These are phyloP conservation scores for Avena atlantica DNA, from an alignment of 176 grass and related monocot genomes.

Conservation along the genomic window DNA sequence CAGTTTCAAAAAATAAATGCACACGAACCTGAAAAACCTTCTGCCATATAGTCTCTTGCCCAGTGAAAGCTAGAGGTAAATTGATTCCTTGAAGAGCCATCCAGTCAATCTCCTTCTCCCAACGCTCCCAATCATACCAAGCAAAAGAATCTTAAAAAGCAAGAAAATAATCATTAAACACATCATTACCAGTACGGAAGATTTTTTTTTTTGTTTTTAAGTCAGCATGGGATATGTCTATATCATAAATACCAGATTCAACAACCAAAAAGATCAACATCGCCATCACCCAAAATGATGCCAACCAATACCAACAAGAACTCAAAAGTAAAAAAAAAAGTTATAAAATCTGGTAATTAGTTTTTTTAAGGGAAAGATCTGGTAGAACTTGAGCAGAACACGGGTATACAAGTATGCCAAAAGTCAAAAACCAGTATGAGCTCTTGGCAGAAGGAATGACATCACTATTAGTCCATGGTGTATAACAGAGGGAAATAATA, in stretches of 20 bases:
- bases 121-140: constrained; percentile 81
- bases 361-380: background rate
- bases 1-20: background rate
- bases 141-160: constrained; percentile 72
- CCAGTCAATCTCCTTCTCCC: constrained; percentile 92
- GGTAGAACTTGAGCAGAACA: constrained; percentile 7
- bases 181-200: background rate
- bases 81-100: constrained; percentile 89
- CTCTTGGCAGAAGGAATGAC: background rate
- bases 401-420: background rate
- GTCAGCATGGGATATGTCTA: background rate
- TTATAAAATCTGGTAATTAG: background rate
- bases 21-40: constrained; percentile 68
- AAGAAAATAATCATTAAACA: constrained; percentile 30
- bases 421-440: background rate
- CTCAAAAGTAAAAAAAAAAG: constrained; percentile 1
- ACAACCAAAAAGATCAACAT: constrained; percentile 35
- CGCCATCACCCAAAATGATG: background rate
- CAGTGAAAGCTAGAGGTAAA: constrained; percentile 77
- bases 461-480: background rate
- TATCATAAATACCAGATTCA: background rate
- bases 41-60: constrained; percentile 82
- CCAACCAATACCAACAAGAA: background rate
- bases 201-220: background rate
- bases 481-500: constrained; percentile 1